These are phyloP conservation scores for Daldinia grandis DNA, from an alignment of 495 filamentous ascomycete genomes.

Conservation along the genomic window DNA sequence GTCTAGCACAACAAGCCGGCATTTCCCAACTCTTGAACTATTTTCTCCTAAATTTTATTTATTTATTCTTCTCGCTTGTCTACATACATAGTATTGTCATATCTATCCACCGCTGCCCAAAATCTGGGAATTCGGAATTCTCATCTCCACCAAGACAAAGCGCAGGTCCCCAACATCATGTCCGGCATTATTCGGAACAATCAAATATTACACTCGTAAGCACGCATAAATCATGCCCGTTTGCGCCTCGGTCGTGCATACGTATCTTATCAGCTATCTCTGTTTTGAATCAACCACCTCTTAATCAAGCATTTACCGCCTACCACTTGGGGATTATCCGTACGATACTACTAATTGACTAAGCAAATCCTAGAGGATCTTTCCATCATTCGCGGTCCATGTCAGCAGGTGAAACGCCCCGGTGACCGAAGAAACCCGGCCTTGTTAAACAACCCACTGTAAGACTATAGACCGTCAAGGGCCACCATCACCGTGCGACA, in stretches of 20 bases:
- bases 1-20: not conserved
- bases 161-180: slow-evolving; percentile 43
- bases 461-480: slow-evolving; percentile 16
- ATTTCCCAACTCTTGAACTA: not conserved
- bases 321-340: slow-evolving; percentile 27
- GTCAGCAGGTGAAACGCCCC: slow-evolving; percentile 22
- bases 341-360: slow-evolving; percentile 15
- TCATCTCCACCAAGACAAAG: slow-evolving; percentile 12
- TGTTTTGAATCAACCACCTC: not conserved
- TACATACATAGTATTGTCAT: too few species aligned
- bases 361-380: slow-evolving; percentile 35
- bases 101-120: slow-evolving; percentile 1
- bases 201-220: slow-evolving; percentile 28
- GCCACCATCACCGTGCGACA: not conserved
- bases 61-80: not conserved
- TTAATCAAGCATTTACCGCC: slow-evolving; percentile 17
- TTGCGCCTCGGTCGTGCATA: slow-evolving; percentile 8
- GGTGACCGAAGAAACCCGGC: slow-evolving; percentile 2
- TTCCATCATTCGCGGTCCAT: slow-evolving; percentile 15
- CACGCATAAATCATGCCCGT: slow-evolving; percentile 34
- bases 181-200: slow-evolving; percentile 33
- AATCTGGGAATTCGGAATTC: not conserved
- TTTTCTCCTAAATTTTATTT: slow-evolving; percentile 1
- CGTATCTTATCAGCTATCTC: slow-evolving; percentile 25
- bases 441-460: slow-evolving; percentile 13